phyloP scores from a whole-genome alignment of 78 protist species.

The Dictyostelium purpureum region DNA sequence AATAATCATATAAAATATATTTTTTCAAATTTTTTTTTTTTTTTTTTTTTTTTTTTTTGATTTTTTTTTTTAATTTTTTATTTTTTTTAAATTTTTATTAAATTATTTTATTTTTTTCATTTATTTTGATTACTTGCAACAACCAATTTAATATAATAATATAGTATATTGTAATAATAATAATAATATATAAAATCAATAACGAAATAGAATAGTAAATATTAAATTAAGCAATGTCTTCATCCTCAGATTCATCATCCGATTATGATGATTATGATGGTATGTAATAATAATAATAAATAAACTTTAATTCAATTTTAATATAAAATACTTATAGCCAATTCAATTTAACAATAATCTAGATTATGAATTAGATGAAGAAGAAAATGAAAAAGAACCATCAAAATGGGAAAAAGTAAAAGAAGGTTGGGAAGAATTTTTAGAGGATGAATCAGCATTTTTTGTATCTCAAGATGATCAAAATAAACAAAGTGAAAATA shows the following conservation, averaged over 20 bases:
- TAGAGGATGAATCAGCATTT: constrained; percentile 45
- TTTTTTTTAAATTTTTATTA: neutral
- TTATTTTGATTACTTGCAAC: neutral
- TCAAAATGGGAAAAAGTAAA: constrained; percentile 25
- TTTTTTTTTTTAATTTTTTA: neutral
- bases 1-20: too few species aligned
- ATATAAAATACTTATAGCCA: neutral
- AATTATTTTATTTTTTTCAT: neutral
- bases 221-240: neutral
- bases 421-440: constrained; percentile 70
- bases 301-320: neutral
- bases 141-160: too few species aligned
- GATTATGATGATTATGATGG: neutral
- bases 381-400: constrained; percentile 25
- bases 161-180: too few species aligned
- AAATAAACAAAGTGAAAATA: neutral
- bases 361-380: constrained; percentile 30
- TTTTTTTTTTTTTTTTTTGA: neutral
- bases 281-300: neutral
- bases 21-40: neutral
- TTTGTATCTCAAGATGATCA: neutral
- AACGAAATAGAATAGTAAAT: neutral
- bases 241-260: neutral
- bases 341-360: too few species aligned
- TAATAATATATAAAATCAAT: too few species aligned